Evolutionary conservation across 345 rosid species (phyloP).

Genomic region (Eucalyptus victrix): DNA sequence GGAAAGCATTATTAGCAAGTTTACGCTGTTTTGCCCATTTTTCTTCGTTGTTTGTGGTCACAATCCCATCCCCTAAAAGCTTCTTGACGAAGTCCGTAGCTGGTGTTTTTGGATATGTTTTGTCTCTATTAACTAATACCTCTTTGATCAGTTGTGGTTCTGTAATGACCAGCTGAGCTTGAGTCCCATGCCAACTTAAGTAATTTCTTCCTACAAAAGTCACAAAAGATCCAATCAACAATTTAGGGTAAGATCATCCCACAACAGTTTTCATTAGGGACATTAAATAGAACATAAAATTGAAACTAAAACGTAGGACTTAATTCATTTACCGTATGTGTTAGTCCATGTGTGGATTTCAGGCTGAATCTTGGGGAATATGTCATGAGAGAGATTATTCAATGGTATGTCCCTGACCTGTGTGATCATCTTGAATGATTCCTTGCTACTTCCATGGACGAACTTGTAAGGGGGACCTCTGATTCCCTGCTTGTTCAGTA

Average conservation of each 20-base stretch:
- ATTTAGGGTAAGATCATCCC: background rate
- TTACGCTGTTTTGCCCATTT: conserved; percentile 32
- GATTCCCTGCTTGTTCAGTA: conserved; percentile 2
- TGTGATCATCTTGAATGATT: background rate
- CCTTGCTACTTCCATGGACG: conserved; percentile 5
- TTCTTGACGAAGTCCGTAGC: background rate
- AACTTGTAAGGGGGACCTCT: background rate
- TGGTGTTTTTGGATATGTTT: background rate
- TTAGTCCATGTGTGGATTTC: conserved; percentile 11
- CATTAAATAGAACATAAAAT: background rate
- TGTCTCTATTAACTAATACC: background rate
- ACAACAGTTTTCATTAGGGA: background rate
- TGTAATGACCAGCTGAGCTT: background rate
- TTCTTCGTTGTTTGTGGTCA: background rate
- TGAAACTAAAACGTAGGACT: background rate
- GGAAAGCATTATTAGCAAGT: conserved; percentile 32
- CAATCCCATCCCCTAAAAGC: conserved; percentile 5
- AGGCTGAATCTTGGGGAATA: conserved; percentile 4
- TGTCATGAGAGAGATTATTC: background rate
- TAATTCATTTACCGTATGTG: conserved; percentile 1
- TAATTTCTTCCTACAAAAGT: background rate
- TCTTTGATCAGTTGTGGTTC: background rate
- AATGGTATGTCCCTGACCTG: background rate
- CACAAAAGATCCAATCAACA: background rate
- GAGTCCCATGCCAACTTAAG: background rate